phyloP scores from a whole-genome alignment of 2,329 filamentous ascomycete species.

The Aschersonia sp. region DNA sequence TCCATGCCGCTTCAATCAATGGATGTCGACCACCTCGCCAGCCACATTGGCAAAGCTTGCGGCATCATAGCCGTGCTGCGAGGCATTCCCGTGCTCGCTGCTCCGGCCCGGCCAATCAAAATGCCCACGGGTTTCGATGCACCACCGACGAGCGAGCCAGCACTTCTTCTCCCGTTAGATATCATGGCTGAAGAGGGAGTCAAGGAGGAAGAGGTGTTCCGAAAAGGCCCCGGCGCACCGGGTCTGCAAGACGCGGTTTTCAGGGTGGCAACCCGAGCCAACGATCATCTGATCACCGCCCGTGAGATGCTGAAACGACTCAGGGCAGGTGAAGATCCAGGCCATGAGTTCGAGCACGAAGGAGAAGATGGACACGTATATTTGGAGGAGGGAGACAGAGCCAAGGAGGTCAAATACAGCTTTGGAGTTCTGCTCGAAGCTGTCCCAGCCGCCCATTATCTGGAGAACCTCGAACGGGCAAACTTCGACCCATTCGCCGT shows the following conservation, averaged over 20 bases:
- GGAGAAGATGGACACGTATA: slow-evolving; percentile 56
- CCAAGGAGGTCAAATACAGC: slow-evolving; percentile 36
- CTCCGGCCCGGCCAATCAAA: slow-evolving; percentile 39
- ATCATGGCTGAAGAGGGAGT: slow-evolving; percentile 73
- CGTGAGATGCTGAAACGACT: slow-evolving; percentile 80
- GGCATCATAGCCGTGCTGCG: slow-evolving; percentile 80
- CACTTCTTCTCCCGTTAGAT: slow-evolving; percentile 71
- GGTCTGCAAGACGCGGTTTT: slow-evolving; percentile 86
- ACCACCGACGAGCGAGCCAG: slow-evolving; percentile 25
- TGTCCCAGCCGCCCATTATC: slow-evolving; percentile 62
- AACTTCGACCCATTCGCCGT: slow-evolving; percentile 74
- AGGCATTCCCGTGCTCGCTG: slow-evolving; percentile 77
- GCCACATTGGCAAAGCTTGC: slow-evolving; percentile 85
- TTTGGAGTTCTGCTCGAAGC: slow-evolving; percentile 75
- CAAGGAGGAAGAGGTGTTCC: slow-evolving; percentile 78
- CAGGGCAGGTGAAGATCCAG: slow-evolving; percentile 56
- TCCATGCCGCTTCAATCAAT: slow-evolving; percentile 66
- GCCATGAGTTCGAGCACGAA: slow-evolving; percentile 80
- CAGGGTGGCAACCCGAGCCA: slow-evolving; percentile 79
- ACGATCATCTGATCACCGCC: slow-evolving; percentile 89
- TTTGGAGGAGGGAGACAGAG: slow-evolving; percentile 20
- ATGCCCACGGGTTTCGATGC: slow-evolving; percentile 24
- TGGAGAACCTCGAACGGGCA: slow-evolving; percentile 60
- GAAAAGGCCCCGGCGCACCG: slow-evolving; percentile 60
- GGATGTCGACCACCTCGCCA: slow-evolving; percentile 82